These are phyloP conservation scores for Coniosporium uncinatum DNA, from an alignment of 2,329 filamentous ascomycete species.

Conservation along the genomic window DNA sequence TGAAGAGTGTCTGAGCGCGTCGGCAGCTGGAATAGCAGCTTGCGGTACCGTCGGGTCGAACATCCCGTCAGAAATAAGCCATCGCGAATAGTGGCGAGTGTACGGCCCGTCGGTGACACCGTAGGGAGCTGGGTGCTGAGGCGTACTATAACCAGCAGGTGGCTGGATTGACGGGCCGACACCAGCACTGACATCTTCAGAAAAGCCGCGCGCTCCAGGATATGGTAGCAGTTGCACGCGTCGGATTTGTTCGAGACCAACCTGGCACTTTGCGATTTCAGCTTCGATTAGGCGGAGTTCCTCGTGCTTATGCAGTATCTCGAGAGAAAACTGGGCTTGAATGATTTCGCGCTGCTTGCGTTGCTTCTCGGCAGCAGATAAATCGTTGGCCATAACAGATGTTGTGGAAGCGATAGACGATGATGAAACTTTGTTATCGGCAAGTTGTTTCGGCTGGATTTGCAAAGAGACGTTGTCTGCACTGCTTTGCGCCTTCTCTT, in stretches of 20 bases:
- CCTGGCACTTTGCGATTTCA: conserved; percentile 92
- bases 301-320: conserved; percentile 91
- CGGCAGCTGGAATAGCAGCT: not conserved
- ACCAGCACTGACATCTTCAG: conserved; percentile 66
- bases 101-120: conserved; percentile 92
- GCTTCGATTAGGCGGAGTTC: conserved; percentile 93
- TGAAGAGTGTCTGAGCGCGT: too few species aligned
- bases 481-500: not conserved
- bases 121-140: conserved; percentile 80
- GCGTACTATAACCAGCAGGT: conserved; percentile 56
- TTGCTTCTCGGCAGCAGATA: not conserved
- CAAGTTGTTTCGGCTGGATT: too few species aligned
- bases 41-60: conserved; percentile 52
- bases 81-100: conserved; percentile 89
- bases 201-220: conserved; percentile 63
- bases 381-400: not conserved
- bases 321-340: conserved; percentile 82
- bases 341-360: conserved; percentile 60
- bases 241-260: conserved; percentile 88
- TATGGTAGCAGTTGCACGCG: conserved; percentile 91
- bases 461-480: not conserved
- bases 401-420: not conserved
- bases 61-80: conserved; percentile 83
- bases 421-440: not conserved
- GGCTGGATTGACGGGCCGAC: conserved; percentile 64